These are phyloP conservation scores for Aspergillus conjunctus DNA, from an alignment of 495 filamentous ascomycete genomes.

Conservation along the genomic window DNA sequence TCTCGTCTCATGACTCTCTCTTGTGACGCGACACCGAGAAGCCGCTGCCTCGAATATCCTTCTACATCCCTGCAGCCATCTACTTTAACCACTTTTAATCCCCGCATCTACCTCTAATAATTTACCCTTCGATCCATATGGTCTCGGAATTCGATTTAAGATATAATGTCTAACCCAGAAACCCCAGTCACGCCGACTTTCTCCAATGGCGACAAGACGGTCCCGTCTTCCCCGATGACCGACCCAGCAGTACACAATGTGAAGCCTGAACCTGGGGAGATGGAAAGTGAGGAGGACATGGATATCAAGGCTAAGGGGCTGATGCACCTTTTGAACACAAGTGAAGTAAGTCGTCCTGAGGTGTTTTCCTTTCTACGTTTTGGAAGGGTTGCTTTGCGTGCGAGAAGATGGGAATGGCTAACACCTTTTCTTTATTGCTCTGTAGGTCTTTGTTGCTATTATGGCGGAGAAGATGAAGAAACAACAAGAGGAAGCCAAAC, in stretches of 20 bases:
- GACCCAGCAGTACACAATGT: conserved; percentile 26
- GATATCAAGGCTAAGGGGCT: conserved; percentile 45
- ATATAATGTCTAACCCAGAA: conserved; percentile 37
- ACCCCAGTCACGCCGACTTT: conserved; percentile 40
- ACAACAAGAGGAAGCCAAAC: conserved; percentile 58
- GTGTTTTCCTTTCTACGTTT: too few species aligned
- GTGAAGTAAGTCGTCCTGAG: conserved; percentile 43
- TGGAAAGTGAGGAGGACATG: conserved; percentile 42
- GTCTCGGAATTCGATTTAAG: neutral
- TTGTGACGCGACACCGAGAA: neutral
- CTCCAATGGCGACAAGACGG: conserved; percentile 39
- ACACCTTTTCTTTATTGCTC: neutral
- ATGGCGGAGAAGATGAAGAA: conserved; percentile 66
- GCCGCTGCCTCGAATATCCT: neutral
- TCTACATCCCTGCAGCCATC: neutral
- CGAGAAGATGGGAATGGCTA: neutral
- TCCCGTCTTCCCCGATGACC: conserved; percentile 46
- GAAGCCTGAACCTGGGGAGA: conserved; percentile 16
- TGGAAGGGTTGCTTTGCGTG: too few species aligned
- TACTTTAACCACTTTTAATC: neutral
- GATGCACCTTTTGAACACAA: conserved; percentile 50
- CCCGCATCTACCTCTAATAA: neutral
- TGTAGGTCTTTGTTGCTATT: conserved; percentile 52
- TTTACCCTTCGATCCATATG: neutral
- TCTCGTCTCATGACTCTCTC: neutral